Conservation (phyloP, 441 rosid species). For the Adansonia grandidieri region DNA sequence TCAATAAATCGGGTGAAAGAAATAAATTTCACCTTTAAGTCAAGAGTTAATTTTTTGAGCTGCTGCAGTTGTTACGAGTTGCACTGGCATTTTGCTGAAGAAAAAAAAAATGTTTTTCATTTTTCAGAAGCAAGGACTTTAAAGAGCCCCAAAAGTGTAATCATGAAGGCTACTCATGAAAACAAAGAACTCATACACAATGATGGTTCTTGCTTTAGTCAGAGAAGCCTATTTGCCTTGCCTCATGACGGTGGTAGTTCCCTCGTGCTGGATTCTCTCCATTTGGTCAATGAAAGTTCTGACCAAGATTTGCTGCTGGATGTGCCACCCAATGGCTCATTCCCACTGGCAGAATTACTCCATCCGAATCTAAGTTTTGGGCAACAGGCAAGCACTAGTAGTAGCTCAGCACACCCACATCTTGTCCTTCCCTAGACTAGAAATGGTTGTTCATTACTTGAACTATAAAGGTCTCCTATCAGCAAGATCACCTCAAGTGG, state of each 20-base stretch:
- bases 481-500: constrained; percentile 35
- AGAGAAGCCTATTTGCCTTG: constrained; percentile 72
- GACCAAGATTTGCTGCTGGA: constrained; percentile 87
- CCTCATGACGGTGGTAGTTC: constrained; percentile 70
- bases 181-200: constrained; percentile 61
- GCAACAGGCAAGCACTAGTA: constrained; percentile 60
- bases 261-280: constrained; percentile 59
- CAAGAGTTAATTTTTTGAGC: neutral
- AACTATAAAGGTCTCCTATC: constrained; percentile 38
- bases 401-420: constrained; percentile 57
- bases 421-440: constrained; percentile 46
- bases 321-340: constrained; percentile 79
- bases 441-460: constrained; percentile 35
- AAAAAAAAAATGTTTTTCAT: constrained; percentile 5
- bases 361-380: constrained; percentile 49
- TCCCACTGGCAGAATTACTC: constrained; percentile 93
- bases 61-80: neutral
- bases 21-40: neutral
- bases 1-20: neutral
- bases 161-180: constrained; percentile 54
- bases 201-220: constrained; percentile 75
- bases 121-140: constrained; percentile 55
- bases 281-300: constrained; percentile 59
- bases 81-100: neutral
- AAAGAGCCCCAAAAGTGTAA: constrained; percentile 72